These are phyloP conservation scores for Breviolum minutum DNA, from an alignment of 73 alveolate genomes.

Conservation along the genomic window DNA sequence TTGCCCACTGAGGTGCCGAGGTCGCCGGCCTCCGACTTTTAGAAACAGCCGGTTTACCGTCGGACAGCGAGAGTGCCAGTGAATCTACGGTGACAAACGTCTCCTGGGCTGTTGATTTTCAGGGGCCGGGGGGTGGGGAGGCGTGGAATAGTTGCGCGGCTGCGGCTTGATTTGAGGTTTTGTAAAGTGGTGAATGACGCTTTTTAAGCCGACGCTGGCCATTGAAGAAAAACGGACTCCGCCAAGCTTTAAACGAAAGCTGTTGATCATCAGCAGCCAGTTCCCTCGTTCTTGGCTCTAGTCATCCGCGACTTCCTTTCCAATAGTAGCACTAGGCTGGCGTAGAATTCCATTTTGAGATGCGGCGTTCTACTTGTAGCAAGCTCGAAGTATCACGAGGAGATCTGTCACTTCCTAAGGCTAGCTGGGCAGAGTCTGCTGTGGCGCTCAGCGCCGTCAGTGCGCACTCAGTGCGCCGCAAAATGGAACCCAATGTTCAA, in stretches of 20 bases:
- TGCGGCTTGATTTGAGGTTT: too few species aligned
- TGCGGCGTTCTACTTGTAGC: too few species aligned
- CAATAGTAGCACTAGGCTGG: too few species aligned
- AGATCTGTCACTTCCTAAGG: neutral
- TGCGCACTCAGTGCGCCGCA: slow-evolving; percentile 43
- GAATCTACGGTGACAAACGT: slow-evolving; percentile 80
- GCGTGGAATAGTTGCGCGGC: neutral
- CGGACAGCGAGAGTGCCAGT: slow-evolving; percentile 92
- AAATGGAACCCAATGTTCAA: slow-evolving; percentile 82
- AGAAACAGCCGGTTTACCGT: slow-evolving; percentile 6
- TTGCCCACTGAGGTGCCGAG: slow-evolving; percentile 51
- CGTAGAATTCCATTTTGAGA: too few species aligned
- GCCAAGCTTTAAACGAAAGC: neutral
- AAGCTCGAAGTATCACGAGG: neutral
- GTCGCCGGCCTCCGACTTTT: slow-evolving; percentile 17
- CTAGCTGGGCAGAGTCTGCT: slow-evolving; percentile 67
- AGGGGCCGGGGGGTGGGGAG: neutral
- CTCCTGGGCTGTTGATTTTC: neutral
- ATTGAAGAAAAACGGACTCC: neutral
- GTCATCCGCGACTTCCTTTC: too few species aligned
- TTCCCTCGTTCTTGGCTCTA: too few species aligned
- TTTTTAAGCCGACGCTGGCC: neutral
- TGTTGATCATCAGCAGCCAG: too few species aligned
- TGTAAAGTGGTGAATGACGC: neutral
- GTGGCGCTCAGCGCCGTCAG: slow-evolving; percentile 22